Evolutionary conservation across 2,329 filamentous ascomycete species (phyloP), one percentile per base, ranked within the genome.

Genomic region (Arachnomyces sp.): DNA sequence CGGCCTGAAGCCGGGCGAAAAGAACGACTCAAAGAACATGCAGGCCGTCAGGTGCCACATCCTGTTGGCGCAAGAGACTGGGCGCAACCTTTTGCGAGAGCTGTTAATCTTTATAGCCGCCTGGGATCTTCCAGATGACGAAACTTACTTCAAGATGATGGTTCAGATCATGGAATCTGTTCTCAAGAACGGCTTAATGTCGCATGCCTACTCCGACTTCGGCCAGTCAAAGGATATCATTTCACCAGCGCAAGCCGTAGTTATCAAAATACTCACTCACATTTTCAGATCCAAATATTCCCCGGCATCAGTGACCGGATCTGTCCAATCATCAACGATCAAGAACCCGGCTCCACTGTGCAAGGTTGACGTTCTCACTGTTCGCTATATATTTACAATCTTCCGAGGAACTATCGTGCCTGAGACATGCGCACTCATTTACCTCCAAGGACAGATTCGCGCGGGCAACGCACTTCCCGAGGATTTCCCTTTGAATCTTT

Each of bases 91-190:
- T 3, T 71, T 96, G 1, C 76, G 90, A 41, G 90, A 96, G 60
- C 77, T 96, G 54, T 72, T 96, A 32, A 93, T 96, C 43, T 95
- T 95, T 59, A 94, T 95, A 47, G 90, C 90, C 4, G 89, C 94
- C 7, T 96, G 90, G 90, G 90, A 95, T 57, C 81, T 95, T 53
- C 83, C 87, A 31, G 89, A 96, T 59, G 82, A 90, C 44, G 88
- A 93, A 45, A 77, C 94, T 29, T 94, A 95, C 55, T 95, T 94
- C 69, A 90, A 94, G 60, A 86, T 95, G 60, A 95, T 93, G 62
- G 84, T 88, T 33, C 89, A 95, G 62, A 94, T 96, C 44, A 86
- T 95, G 65, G 86, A 94, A 58, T 86, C 90, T 0, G 84, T 95
- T 34, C 79, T 95, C 37, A 82, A 89, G 49, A 93, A 87, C 49